Base-by-base conservation (phyloP, 805 yeast genomes). In the Yamadazyma ubonensis region DNA sequence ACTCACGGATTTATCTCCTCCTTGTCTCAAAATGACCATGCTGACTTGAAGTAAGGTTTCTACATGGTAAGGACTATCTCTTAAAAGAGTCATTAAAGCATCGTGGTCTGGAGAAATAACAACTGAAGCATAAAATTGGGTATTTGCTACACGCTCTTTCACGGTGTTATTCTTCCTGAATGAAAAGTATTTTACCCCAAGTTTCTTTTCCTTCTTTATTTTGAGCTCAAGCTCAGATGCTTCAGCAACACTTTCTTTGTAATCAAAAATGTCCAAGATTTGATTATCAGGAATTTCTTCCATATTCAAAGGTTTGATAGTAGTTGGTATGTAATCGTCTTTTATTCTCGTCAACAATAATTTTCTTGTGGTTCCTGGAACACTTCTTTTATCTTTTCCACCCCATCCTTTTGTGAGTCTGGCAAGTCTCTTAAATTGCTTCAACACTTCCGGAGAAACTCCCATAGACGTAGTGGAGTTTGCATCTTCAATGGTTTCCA, bases 21-120 rank as follows among this genome's bases (percentile, higher is more conserved):
- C 95, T 52, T 84, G 91, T 56, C 93, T 73, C 21, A 81, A 71
- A 33, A 86, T 59, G 16, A 86, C 83, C 55, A 80, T 75, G 0
- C 95, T 83, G 1, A 82, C 85, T 59, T 87, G 95, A 30, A 88
- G 63, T n/a, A 88, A 66, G 0, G 91, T 81, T 43, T 83, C 87
- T 3, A 79, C 77, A 52, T 85, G 90, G 54, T 87, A 88, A 2
- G 95, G 95, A 45, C 67, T 63, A 50, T 68, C 70, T 38, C 78
- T 78, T 15, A 85, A 67, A 32, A 81, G 61, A 19, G 65, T 67
- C 46, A 86, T 74, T 39, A 88, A 60, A 0, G 83, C 72, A 45
- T 87, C 91, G 38, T 86, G 90, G 54, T 88, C 90, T 0, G 93
- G 89, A n/a, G 79, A 76, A 44, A 83, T 60, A 4, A 80, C 82